Base-by-base conservation (phyloP, 2,329 filamentous ascomycete genomes). In the Xylariaceae sp. region DNA sequence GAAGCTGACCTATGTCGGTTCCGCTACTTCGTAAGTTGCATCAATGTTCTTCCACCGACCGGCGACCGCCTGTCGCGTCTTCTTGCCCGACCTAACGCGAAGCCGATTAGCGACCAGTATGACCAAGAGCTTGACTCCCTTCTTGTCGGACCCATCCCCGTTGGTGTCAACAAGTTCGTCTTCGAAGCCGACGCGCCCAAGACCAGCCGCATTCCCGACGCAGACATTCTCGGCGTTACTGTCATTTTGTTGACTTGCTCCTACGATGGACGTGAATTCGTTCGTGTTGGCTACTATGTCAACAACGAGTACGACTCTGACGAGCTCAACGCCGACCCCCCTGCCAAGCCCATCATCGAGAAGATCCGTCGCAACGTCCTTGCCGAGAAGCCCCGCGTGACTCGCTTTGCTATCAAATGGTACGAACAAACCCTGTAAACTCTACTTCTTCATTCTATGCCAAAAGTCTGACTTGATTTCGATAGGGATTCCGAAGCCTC, bases 1-100 rank as follows among this genome's bases (percentile, higher is more conserved):
- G 94, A 99, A 99, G 78, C 82, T 99, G 70, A 99, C 92, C 74
- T 99, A 99, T 70, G 94, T 99, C 73, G 95, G 94, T 71, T 99
- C 94, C 68, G 94, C 95, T 65, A 97, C 93, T 59, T 96, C 91
- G 89, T 96, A 82, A 80, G 89, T 82, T 35, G 8, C 49, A 67
- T 30, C 23, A 30, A 13, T 39, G 10, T 8, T 34, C 30, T 11
- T 11, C 47, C 23, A n/a, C 3, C 3, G 37, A 42, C 37, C 37
- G 5, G 9, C 7, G 9, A 35, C 4, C 34, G 7, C 4, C 17
- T 15, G 42, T 10, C 56, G 56, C 55, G 57, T 58, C 56, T 55
- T 58, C 58, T 51, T 56, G 59, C 56, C 53, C 53, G 44, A 58
- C 54, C 51, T 71, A 59, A 62, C 58, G 17, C 37, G 44, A 37